Base-by-base conservation (phyloP, 1,139 yeast species). In the Eremothecium gossypii region DNA sequence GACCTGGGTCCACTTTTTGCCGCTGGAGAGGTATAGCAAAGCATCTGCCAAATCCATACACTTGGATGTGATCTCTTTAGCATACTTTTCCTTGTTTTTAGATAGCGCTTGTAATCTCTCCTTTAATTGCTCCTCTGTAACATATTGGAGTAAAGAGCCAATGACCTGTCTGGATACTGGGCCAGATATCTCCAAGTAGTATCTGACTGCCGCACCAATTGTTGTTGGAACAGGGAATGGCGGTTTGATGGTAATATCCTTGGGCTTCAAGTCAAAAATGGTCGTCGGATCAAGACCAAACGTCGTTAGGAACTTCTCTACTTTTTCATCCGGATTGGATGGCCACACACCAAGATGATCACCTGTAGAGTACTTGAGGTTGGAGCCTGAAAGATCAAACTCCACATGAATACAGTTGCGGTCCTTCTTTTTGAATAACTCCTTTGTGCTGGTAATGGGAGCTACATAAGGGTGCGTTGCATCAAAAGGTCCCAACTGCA, bases 331-430 rank as follows among this genome's bases (percentile, higher is more conserved):
- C 3, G 94, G 70, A 64, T 91, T 91, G 33, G 93, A 85, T 33
- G 97, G 91, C 94, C 96, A 84, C 46, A 91, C 69, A 9, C 96
- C 97, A 53, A 91, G 68, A 65, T 91, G 98, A 62, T 91, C 98
- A 62, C 98, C 98, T 8, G 98, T 91, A 41, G 87, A 71, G 64
- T 91, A 91, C 57, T 82, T 79, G 60, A 91, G 69, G 55, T 83
- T 83, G 3, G 93, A 76, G 33, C 67, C 74, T 1, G 86, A 71
- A 40, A 87, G 67, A 57, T 89, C 96, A 54, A 93, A 78, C 63
- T 91, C 98, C 44, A 83, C 77, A 60, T 91, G 98, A 47, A 91
- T 77, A 68, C 98, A 91, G 52, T 63, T 65, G 67, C 97, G 80
- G 33, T 71, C 75, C 13, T 68, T 61, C 2, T 80, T 68, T 45